phyloP scores from a whole-genome alignment of 2,329 filamentous ascomycete species.

The Teratosphaeria viscida region DNA sequence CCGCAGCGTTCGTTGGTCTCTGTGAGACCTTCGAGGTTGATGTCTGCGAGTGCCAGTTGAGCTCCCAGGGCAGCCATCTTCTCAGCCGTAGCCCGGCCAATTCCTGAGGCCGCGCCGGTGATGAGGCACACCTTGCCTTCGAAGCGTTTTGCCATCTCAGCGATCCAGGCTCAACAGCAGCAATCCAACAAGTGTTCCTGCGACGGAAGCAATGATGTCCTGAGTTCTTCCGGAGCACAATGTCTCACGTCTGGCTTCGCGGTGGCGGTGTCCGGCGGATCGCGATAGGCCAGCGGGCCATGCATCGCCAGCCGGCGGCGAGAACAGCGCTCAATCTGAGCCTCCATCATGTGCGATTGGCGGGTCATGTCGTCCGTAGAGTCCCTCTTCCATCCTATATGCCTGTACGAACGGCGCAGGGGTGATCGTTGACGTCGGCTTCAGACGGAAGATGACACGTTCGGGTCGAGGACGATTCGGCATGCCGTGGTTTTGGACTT shows the following conservation, averaged over 20 bases:
- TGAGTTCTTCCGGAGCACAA: not conserved
- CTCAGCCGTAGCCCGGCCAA: slow-evolving; percentile 33
- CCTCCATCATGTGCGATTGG: no score
- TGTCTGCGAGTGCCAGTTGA: slow-evolving; percentile 32
- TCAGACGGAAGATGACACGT: no score
- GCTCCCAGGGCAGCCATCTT: slow-evolving; percentile 36
- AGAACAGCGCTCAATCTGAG: not conserved
- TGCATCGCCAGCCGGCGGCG: not conserved
- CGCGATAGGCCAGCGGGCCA: not conserved
- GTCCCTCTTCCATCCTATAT: no score
- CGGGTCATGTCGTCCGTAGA: no score
- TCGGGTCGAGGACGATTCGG: no score
- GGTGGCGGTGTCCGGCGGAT: not conserved
- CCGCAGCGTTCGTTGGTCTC: slow-evolving; percentile 15
- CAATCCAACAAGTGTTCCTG: not conserved
- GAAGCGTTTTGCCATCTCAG: slow-evolving; percentile 12
- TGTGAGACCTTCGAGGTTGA: slow-evolving; percentile 23
- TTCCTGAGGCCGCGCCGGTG: slow-evolving; percentile 27
- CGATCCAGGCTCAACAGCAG: not conserved
- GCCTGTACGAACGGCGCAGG: no score
- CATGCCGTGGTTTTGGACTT: no score
- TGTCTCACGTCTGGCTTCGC: not conserved
- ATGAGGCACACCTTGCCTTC: slow-evolving; percentile 19
- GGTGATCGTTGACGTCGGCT: no score
- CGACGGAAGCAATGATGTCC: not conserved